Conservation (phyloP, 192 early-diverging fungal species). For the Linnemannia schmuckeri region DNA sequence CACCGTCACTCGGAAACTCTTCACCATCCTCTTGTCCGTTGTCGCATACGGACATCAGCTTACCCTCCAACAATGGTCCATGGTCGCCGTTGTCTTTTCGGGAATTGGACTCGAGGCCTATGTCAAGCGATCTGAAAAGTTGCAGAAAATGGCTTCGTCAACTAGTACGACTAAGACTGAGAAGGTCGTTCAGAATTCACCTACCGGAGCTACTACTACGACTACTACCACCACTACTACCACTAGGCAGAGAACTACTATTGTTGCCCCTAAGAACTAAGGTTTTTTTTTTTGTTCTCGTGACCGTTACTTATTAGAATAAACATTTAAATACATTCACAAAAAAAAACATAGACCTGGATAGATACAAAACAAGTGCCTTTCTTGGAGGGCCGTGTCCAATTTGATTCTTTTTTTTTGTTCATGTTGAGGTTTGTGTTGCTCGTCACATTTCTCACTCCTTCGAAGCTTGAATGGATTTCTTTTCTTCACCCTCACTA, state of each 20-base stretch:
- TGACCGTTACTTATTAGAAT: not conserved
- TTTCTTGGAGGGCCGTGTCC: not conserved
- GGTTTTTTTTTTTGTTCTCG: not conserved
- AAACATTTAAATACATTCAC: not conserved
- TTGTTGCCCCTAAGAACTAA: conserved; percentile 34
- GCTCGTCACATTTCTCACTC: no score
- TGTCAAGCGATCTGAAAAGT: conserved; percentile 71
- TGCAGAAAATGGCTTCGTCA: conserved; percentile 29
- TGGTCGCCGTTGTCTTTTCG: conserved; percentile 88
- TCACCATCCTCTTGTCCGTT: conserved; percentile 93
- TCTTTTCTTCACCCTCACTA: no score
- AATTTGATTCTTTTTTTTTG: no score
- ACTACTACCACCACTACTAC: conserved; percentile 10
- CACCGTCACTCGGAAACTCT: conserved; percentile 96
- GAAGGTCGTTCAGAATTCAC: not conserved
- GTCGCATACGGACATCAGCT: conserved; percentile 89
- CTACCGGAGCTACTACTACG: not conserved
- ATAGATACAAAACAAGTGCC: not conserved
- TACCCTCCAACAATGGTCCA: conserved; percentile 85
- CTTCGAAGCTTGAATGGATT: no score
- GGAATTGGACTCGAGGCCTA: conserved; percentile 87
- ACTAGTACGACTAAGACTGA: not conserved
- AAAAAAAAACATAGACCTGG: not conserved
- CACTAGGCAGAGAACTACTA: conserved; percentile 32
- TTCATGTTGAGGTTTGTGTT: no score